Evolutionary conservation across 257 asterid species (phyloP).

Genomic region (Solanum megistacrolobum): DNA sequence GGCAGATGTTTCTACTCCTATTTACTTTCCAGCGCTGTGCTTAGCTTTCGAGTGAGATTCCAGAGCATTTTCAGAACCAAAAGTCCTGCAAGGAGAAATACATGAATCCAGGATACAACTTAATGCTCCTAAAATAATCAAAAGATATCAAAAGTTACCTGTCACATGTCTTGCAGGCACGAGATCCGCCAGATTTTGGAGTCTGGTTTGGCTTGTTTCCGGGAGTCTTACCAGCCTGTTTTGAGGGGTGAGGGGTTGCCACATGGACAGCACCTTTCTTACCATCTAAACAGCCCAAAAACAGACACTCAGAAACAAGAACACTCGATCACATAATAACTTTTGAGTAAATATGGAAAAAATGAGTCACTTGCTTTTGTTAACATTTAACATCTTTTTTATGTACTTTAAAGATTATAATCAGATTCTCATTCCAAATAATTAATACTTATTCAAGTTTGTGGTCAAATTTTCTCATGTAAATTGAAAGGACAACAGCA

Average conservation of each 20-base stretch:
- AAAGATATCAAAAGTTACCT: slow-evolving; percentile 12
- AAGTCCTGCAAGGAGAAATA: slow-evolving; percentile 25
- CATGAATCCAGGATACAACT: neutral
- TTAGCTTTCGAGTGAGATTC: slow-evolving; percentile 63
- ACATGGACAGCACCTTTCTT: slow-evolving; percentile 66
- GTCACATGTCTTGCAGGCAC: slow-evolving; percentile 53
- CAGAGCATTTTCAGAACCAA: slow-evolving; percentile 41
- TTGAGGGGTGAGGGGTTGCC: slow-evolving; percentile 86
- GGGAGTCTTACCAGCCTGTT: slow-evolving; percentile 60
- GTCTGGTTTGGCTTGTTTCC: slow-evolving; percentile 48
- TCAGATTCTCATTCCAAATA: neutral
- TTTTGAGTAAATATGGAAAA: neutral
- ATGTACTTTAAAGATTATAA: neutral
- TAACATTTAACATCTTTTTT: neutral
- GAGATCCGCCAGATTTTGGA: slow-evolving; percentile 49
- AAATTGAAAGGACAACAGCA: neutral
- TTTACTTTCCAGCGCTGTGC: slow-evolving; percentile 43
- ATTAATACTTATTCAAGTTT: neutral
- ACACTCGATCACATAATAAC: neutral
- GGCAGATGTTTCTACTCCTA: neutral
- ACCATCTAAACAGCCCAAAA: slow-evolving; percentile 35
- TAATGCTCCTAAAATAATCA: neutral
- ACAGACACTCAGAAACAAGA: neutral
- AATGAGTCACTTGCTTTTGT: neutral
- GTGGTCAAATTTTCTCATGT: neutral